Conservation (phyloP, 1,284 basidiomycete genomes). For the Neonothopanus nambi region DNA sequence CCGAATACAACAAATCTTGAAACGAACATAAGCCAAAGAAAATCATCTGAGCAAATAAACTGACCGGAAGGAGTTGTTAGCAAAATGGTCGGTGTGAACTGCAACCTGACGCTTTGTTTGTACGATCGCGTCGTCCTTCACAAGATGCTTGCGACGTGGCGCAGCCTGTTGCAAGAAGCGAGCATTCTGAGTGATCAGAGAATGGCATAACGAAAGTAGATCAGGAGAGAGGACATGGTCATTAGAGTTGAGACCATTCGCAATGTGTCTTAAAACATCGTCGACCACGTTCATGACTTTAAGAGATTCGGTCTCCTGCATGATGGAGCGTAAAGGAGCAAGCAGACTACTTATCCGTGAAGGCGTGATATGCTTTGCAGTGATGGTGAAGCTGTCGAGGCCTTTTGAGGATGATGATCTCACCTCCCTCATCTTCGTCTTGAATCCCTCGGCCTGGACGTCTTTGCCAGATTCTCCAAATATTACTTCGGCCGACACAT, state of each 20-base stretch:
- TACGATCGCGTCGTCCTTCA: slow-evolving; percentile 68
- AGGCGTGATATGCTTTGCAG: slow-evolving; percentile 79
- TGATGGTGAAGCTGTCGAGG: slow-evolving; percentile 81
- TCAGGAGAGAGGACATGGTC: slow-evolving; percentile 69
- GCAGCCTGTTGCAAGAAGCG: slow-evolving; percentile 70
- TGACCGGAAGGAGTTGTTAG: slow-evolving; percentile 82
- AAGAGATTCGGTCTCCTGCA: slow-evolving; percentile 82
- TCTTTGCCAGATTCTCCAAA: slow-evolving; percentile 95
- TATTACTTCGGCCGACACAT: slow-evolving; percentile 89
- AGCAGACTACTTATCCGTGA: slow-evolving; percentile 77
- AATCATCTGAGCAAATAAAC: slow-evolving; percentile 18
- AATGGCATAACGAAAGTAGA: slow-evolving; percentile 84
- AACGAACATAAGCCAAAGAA: not conserved
- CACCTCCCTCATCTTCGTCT: slow-evolving; percentile 93
- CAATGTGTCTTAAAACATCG: slow-evolving; percentile 83
- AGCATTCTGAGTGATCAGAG: slow-evolving; percentile 89
- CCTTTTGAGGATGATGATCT: slow-evolving; percentile 77
- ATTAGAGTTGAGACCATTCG: slow-evolving; percentile 87
- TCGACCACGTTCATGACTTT: slow-evolving; percentile 89
- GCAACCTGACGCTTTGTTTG: slow-evolving; percentile 73
- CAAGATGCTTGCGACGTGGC: slow-evolving; percentile 38
- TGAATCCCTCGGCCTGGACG: slow-evolving; percentile 87
- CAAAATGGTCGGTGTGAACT: slow-evolving; percentile 68
- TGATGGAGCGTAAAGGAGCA: slow-evolving; percentile 79
- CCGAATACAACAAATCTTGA: slow-evolving; percentile 89